phyloP scores from a whole-genome alignment of 1,284 basidiomycete genomes.

The Irpex lacteus region DNA sequence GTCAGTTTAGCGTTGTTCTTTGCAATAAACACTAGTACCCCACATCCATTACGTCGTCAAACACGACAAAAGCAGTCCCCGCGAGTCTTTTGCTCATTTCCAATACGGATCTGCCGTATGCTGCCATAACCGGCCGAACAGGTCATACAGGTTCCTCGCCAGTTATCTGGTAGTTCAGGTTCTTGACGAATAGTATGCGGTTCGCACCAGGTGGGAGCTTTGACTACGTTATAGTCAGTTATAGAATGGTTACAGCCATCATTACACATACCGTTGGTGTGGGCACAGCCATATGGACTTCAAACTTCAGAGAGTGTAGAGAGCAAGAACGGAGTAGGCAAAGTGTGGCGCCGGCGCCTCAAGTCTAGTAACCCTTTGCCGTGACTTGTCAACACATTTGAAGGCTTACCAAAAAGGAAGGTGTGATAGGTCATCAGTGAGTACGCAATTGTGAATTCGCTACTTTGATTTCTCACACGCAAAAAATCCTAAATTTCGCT shows the following conservation, averaged over 20 bases:
- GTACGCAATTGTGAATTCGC: background rate
- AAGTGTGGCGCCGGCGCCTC: background rate
- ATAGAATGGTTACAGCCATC: background rate
- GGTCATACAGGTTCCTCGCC: slow-evolving; percentile 96
- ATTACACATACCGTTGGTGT: slow-evolving; percentile 56
- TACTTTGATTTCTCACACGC: no score
- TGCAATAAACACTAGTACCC: slow-evolving; percentile 35
- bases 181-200: slow-evolving; percentile 85
- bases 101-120: slow-evolving; percentile 93
- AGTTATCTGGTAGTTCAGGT: slow-evolving; percentile 92
- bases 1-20: slow-evolving; percentile 7
- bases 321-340: background rate
- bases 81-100: slow-evolving; percentile 88
- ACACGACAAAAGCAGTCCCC: slow-evolving; percentile 95
- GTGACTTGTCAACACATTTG: background rate
- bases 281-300: slow-evolving; percentile 51
- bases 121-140: slow-evolving; percentile 98
- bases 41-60: slow-evolving; percentile 88
- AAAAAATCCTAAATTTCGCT: no score
- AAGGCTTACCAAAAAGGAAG: background rate
- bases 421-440: background rate
- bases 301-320: slow-evolving; percentile 6
- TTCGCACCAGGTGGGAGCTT: slow-evolving; percentile 84
- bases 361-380: background rate
- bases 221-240: slow-evolving; percentile 42